Base-by-base conservation (phyloP, 1,284 basidiomycete genomes). In the Heterobasidion occidentale region DNA sequence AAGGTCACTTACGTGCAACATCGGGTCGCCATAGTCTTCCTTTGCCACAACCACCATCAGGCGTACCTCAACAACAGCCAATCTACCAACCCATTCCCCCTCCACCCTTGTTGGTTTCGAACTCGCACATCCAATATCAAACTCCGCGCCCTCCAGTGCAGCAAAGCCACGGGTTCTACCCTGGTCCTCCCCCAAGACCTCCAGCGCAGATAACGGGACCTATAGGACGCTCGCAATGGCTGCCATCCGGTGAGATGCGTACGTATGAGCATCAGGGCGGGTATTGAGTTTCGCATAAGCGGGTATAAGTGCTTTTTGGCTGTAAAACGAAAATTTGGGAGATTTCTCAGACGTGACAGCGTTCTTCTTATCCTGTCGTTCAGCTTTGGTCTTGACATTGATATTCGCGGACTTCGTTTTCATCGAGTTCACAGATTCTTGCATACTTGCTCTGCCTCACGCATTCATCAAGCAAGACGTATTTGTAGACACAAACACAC, bases 161-260 rank as follows among this genome's bases (percentile, higher is more conserved):
- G 15, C 58, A 55, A 42, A 59, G 64, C 14, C 69, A 71, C 46
- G 54, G 62, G 0, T 68, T 65, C 52, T 67, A 72, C 54, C 71
- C 70, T 11, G 72, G 71, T n/a, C 71, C 72, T 1, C 68, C 71
- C 15, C 72, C 73, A 2, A 56, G 70, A 35, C 73, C 73, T 7
- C 73, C 72, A 1, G 36, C 59, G 15, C 63, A 65, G 51, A 53
- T 60, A 34, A 52, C 38, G 38, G 38, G 53, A 38, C 54, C 53
- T 17, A 42, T 55, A 36, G 20, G 55, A 19, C 55, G 54, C 20
- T 34, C 45, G 35, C 59, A 55, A 35, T 56, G 61, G 61, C 9
- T 52, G 15, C 48, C 56, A 20, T 55, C 9, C 9, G 54, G 35
- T 15, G 46, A 55, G n/a, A n/a, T 46, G 11, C 38, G 55, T 17